These are phyloP conservation scores for Xylaria sp. DNA, from an alignment of 2,329 filamentous ascomycete genomes.

Conservation along the genomic window DNA sequence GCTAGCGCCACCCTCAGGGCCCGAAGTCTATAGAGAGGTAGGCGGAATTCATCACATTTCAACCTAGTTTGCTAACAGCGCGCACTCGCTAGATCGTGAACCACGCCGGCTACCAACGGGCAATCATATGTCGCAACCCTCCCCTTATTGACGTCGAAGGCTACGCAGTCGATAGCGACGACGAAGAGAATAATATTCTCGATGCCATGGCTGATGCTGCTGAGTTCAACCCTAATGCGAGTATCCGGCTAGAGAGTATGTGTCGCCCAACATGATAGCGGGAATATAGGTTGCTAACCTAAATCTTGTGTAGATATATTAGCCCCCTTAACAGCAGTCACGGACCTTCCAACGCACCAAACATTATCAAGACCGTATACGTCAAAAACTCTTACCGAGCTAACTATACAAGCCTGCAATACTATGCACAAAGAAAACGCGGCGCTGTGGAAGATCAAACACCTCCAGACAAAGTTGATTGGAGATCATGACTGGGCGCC, in stretches of 20 bases:
- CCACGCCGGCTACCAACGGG: slow-evolving; percentile 76
- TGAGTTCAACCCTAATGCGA: slow-evolving; percentile 78
- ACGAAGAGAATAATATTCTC: slow-evolving; percentile 71
- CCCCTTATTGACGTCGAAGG: slow-evolving; percentile 80
- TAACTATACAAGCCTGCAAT: slow-evolving; percentile 73
- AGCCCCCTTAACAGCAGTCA: slow-evolving; percentile 77
- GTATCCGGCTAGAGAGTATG: slow-evolving; percentile 76
- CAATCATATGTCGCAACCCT: slow-evolving; percentile 79
- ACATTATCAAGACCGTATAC: slow-evolving; percentile 79
- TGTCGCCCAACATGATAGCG: slow-evolving; percentile 28
- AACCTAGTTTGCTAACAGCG: slow-evolving; percentile 30
- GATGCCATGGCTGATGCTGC: slow-evolving; percentile 71
- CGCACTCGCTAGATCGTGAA: slow-evolving; percentile 68
- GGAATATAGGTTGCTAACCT: slow-evolving; percentile 9
- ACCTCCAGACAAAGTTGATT: slow-evolving; percentile 75
- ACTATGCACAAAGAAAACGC: slow-evolving; percentile 80
- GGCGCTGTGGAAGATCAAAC: slow-evolving; percentile 78
- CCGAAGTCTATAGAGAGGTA: slow-evolving; percentile 77
- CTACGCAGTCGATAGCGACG: slow-evolving; percentile 77
- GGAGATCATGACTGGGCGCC: slow-evolving; percentile 78
- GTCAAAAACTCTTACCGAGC: slow-evolving; percentile 75
- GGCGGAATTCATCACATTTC: slow-evolving; percentile 39
- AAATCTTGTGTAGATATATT: slow-evolving; percentile 67
- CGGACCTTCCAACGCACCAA: slow-evolving; percentile 78
- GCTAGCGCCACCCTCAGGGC: slow-evolving; percentile 72